Percentiles rank a stretch among this genome's conserved stretches.
These are phyloP conservation scores for Fusarium veterinarium DNA, from an alignment of 2,329 filamentous ascomycete genomes.

Conservation along the genomic window DNA sequence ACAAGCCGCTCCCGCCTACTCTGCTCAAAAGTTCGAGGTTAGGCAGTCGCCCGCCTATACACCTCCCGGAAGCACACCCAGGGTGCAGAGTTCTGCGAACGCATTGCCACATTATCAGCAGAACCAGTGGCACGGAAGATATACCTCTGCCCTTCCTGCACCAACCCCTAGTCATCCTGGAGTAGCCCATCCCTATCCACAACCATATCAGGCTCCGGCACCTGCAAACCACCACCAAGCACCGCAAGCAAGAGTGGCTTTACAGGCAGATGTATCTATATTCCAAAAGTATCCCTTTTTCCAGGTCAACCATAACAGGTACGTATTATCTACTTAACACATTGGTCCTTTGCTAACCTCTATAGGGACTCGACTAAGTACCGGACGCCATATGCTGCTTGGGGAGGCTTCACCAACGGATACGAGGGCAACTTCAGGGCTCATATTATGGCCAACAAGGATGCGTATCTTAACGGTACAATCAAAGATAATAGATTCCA, in stretches of 20 bases:
- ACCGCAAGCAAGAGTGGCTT: slow-evolving; percentile 46
- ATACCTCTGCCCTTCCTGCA: background rate
- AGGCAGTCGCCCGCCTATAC: slow-evolving; percentile 29
- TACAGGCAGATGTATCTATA: slow-evolving; percentile 54
- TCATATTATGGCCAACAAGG: slow-evolving; percentile 54
- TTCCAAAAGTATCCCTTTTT: slow-evolving; percentile 69
- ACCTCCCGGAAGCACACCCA: slow-evolving; percentile 6
- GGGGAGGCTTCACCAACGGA: slow-evolving; percentile 70
- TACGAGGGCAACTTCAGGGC: slow-evolving; percentile 65
- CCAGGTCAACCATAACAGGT: slow-evolving; percentile 70
- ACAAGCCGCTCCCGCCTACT: slow-evolving; percentile 24
- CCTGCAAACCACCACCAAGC: slow-evolving; percentile 20
- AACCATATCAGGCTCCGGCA: slow-evolving; percentile 5
- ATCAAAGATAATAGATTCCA: slow-evolving; percentile 3
- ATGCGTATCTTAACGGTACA: slow-evolving; percentile 46
- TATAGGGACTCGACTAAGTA: slow-evolving; percentile 66
- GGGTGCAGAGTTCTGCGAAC: background rate
- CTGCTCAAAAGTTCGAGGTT: slow-evolving; percentile 42
- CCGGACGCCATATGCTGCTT: slow-evolving; percentile 68
- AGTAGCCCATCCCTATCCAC: background rate
- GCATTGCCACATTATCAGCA: slow-evolving; percentile 12
- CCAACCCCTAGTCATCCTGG: background rate
- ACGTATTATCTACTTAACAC: slow-evolving; percentile 33
- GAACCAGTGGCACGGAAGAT: slow-evolving; percentile 18
- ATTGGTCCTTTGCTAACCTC: slow-evolving; percentile 27